Evolutionary conservation across 2,329 filamentous ascomycete species (phyloP).

Genomic region (Mycosphaerelloides madeirae): DNA sequence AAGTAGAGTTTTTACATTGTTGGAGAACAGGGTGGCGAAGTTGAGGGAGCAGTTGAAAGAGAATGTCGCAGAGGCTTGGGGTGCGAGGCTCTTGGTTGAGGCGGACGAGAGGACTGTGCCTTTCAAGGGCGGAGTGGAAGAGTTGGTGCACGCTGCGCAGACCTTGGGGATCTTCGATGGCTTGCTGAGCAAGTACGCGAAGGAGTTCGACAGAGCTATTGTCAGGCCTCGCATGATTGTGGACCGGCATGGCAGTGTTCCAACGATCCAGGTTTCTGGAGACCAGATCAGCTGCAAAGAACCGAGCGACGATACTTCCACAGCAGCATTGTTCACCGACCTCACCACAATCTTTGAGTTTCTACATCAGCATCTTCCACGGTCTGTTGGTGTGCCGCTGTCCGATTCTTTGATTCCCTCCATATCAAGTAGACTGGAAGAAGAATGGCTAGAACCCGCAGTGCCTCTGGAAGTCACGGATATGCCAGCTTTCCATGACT

Average conservation of each 20-base stretch:
- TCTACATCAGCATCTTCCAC: slow-evolving; percentile 48
- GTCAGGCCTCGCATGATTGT: slow-evolving; percentile 26
- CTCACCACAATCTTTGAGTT: slow-evolving; percentile 46
- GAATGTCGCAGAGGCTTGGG: slow-evolving; percentile 67
- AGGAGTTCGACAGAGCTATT: slow-evolving; percentile 28
- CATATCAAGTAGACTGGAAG: slow-evolving; percentile 63
- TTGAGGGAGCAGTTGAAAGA: slow-evolving; percentile 63
- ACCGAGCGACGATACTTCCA: slow-evolving; percentile 16
- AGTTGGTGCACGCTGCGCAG: slow-evolving; percentile 17
- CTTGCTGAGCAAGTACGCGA: slow-evolving; percentile 23
- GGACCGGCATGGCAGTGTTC: slow-evolving; percentile 15
- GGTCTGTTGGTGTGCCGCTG: slow-evolving; percentile 49
- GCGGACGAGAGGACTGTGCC: slow-evolving; percentile 50
- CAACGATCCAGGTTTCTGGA: slow-evolving; percentile 19
- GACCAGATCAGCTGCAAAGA: slow-evolving; percentile 21
- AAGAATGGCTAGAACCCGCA: slow-evolving; percentile 67
- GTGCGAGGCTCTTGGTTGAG: slow-evolving; percentile 64
- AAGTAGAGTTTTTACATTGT: slow-evolving; percentile 58
- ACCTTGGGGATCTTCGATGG: slow-evolving; percentile 24
- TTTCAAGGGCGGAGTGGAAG: slow-evolving; percentile 43
- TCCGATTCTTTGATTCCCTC: slow-evolving; percentile 66
- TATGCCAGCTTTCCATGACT: slow-evolving; percentile 65
- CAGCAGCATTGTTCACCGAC: slow-evolving; percentile 38
- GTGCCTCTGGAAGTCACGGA: slow-evolving; percentile 71
- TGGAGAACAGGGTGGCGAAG: slow-evolving; percentile 61